phyloP scores from a whole-genome alignment of 441 rosid genomes.

The Aquilaria agallochum region DNA sequence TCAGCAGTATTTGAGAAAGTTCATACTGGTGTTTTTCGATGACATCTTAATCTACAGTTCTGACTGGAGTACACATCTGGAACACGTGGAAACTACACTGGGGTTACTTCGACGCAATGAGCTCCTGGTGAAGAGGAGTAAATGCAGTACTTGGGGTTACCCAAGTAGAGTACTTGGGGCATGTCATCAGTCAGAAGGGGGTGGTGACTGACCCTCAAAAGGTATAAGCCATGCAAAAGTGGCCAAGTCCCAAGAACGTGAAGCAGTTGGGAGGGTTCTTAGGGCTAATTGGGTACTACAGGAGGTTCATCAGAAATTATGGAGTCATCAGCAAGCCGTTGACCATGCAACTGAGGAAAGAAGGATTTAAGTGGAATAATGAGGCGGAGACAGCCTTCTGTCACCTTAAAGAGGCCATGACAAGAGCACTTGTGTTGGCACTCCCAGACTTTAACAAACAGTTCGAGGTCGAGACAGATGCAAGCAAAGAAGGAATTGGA shows the following conservation, averaged over 20 bases:
- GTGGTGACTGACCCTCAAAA: not conserved
- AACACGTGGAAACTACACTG: not conserved
- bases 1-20: not conserved
- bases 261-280: not conserved
- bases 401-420: not conserved
- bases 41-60: not conserved
- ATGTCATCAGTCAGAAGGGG: not conserved
- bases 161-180: not conserved
- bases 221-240: not conserved
- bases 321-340: not conserved
- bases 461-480: not conserved
- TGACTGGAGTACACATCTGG: not conserved
- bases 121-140: not conserved
- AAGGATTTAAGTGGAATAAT: not conserved
- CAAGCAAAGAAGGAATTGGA: not conserved
- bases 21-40: not conserved
- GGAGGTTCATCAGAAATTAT: not conserved
- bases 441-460: not conserved
- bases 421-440: not conserved
- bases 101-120: not conserved
- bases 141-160: not conserved
- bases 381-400: not conserved
- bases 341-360: not conserved
- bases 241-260: not conserved
- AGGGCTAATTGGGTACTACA: not conserved